Evolutionary conservation across 148 eudicot genomes (phyloP), one percentile per base, ranked within the genome.

Genomic region (Spergularia bocconei): DNA sequence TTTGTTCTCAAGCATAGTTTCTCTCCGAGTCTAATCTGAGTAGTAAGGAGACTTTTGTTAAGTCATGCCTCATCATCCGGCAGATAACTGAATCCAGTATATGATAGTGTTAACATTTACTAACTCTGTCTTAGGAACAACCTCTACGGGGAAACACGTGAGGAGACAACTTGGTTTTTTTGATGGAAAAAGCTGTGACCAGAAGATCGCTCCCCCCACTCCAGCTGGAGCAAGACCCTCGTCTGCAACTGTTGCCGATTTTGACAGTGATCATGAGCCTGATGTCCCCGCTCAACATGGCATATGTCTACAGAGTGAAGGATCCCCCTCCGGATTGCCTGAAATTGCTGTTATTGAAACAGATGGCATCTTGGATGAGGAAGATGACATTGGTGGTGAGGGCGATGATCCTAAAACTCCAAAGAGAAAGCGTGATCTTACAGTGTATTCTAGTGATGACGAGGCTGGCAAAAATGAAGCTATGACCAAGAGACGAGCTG

Each of bases 181-280:
- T 71, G 71, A 74, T 75, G 86, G 79, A 54, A 78, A 74, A 78
- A 69, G 72, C 52, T 68, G 75, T 57, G 29, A 36, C 57, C 79
- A 72, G 78, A 88, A 82, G 74, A 76, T 86, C 61, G 85, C 91
- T 73, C 94, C 92, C 50, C 68, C 84, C 17, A 92, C 91, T 23
- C 94, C 91, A 55, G 86, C 76, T 19, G 77, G 77, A 77, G 76
- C 15, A 36, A 75, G 70, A 36, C 63, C 79, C 21, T 33, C 74
- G 59, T 54, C 79, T 66, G 63, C 82, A 23, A 38, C 67, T 63
- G 54, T 82, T 20, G 78, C 84, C 67, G 80, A 78, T 61, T 77
- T 77, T 75, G 93, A 89, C 73, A 79, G 86, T 56, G 87, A 89
- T 69, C 85, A 86, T 70, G 93, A 91, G 66, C 74, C 14, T 67